Base-by-base conservation (phyloP, 2,329 filamentous ascomycete genomes). In the Aspergillus sp. region DNA sequence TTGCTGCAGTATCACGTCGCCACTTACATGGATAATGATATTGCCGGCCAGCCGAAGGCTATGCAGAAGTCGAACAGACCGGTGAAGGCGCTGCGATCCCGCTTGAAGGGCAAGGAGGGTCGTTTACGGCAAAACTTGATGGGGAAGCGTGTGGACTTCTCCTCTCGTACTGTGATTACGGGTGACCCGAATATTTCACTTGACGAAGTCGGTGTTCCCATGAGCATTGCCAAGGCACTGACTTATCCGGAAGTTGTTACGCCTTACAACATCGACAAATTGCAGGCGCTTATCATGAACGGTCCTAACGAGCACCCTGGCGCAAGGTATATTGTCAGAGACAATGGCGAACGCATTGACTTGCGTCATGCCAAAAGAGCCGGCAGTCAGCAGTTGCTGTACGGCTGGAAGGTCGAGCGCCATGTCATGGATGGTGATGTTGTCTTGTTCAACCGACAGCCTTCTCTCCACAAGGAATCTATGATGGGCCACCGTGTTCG, bases 21-120 rank as follows among this genome's bases (percentile, higher is more conserved):
- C 26, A 98, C 93, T 1, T 93, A 95, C 64, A 98, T 99, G 93
- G 91, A 98, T 63, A 99, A 98, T 52, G 89, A 98, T 58, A 95
- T 96, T 62, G 91, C 93, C 42, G 88, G 89, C 30, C 80, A 93
- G 49, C 91, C 91, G 2, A 86, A 91, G 49, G 89, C 91, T 2
- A 71, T 96, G 53, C 93, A 98, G 55, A 98, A 98, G 70, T 94
- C 86, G 35, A 93, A 93, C 29, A 80, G 93, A 53, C 88, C 93
- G 1, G 82, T 98, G 47, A 98, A 98, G 68, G 86, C 91, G 11
- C 93, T 98, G 45, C 84, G 93, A 50, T 86, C 86, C 40, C 88
- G 91, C 64, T 72, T 99, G 58, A 99, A 99, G 78, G 93, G 93
- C 42, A 99, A 99, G 66, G 91, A 99, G 58, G 91, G 91, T 48